phyloP scores from a whole-genome alignment of 257 asterid species.

The Petunia secreta region DNA sequence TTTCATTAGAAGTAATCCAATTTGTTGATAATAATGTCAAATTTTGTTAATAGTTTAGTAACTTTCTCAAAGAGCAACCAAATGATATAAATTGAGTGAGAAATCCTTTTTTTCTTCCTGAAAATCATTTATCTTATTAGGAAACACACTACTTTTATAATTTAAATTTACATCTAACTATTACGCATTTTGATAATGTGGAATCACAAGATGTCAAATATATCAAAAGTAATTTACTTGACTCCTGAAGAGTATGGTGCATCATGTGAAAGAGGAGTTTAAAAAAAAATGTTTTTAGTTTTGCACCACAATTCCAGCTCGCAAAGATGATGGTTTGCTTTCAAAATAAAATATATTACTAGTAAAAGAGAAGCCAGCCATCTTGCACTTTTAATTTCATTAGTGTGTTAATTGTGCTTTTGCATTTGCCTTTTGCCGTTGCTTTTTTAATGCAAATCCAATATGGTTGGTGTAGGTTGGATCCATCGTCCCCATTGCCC shows the following conservation, averaged over 20 bases:
- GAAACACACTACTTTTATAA: neutral
- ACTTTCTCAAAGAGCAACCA: neutral
- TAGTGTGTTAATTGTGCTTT: conserved; percentile 5
- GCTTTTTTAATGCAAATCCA: neutral
- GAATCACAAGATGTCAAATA: neutral
- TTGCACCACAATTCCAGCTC: conserved; percentile 23
- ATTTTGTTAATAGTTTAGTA: neutral
- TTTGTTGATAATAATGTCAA: neutral
- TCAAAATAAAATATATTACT: conserved; percentile 19
- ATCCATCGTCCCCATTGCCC: conserved; percentile 4
- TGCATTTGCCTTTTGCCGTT: neutral
- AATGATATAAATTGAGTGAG: neutral
- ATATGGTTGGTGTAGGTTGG: neutral
- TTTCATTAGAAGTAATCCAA: neutral
- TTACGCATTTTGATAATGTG: neutral
- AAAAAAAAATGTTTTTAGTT: neutral
- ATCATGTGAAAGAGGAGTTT: neutral
- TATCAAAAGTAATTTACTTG: neutral
- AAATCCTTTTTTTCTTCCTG: neutral
- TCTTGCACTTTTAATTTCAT: neutral
- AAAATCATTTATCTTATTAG: neutral
- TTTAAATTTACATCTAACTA: neutral
- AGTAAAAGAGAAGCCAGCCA: neutral
- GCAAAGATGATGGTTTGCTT: conserved; percentile 29
- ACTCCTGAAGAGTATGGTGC: neutral